These are phyloP conservation scores for Pseudogymnoascus sp. DNA, from an alignment of 2,329 filamentous ascomycete genomes.

Conservation along the genomic window DNA sequence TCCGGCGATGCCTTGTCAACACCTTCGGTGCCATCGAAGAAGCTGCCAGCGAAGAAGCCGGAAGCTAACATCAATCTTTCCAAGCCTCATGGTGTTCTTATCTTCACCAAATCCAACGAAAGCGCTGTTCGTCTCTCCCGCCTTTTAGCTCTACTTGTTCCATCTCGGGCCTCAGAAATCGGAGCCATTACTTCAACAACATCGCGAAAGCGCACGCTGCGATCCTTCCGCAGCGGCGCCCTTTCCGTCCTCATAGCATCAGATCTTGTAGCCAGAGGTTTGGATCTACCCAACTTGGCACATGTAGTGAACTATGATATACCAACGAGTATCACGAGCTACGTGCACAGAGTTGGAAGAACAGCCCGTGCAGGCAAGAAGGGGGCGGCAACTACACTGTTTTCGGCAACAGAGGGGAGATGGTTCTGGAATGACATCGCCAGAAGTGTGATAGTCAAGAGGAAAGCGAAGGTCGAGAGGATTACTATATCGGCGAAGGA, in stretches of 20 bases:
- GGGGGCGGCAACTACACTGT: conserved; percentile 79
- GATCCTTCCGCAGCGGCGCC: conserved; percentile 53
- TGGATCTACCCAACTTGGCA: conserved; percentile 70
- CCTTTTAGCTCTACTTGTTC: conserved; percentile 61
- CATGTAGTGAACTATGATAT: conserved; percentile 94
- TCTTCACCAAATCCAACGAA: conserved; percentile 90
- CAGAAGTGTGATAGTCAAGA: conserved; percentile 42
- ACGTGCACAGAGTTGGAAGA: conserved; percentile 85
- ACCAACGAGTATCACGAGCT: conserved; percentile 69
- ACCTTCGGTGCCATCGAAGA: conserved; percentile 12
- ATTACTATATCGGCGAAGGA: conserved; percentile 33
- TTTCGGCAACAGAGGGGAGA: conserved; percentile 65
- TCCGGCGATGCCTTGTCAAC: conserved; percentile 16
- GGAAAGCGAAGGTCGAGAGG: conserved; percentile 38
- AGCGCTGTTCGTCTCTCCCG: conserved; percentile 78
- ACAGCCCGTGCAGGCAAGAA: conserved; percentile 72
- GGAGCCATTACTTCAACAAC: conserved; percentile 71
- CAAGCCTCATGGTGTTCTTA: conserved; percentile 45
- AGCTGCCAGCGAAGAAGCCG: conserved; percentile 13
- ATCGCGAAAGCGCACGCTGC: conserved; percentile 60
- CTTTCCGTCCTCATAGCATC: conserved; percentile 77
- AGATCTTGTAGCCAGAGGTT: conserved; percentile 84
- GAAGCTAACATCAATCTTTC: conserved; percentile 16
- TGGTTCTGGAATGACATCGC: conserved; percentile 90
- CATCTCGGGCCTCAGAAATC: conserved; percentile 46